Evolutionary conservation across 1,139 yeast species (phyloP).

Genomic region (Debaryomyces coudertii): DNA sequence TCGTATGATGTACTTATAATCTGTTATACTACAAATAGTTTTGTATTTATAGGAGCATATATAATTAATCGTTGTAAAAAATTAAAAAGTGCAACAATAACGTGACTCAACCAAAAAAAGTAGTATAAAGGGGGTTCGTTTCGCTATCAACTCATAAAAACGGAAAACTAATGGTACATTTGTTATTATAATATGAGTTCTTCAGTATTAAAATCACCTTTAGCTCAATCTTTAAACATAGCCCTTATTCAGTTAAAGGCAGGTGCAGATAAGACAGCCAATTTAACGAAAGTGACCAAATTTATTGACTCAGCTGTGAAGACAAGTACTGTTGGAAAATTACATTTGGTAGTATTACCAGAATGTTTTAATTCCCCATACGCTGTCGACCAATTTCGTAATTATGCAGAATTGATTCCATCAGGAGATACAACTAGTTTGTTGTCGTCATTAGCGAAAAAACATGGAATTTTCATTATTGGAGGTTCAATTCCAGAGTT

Average conservation of each 20-base stretch:
- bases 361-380: conserved; percentile 98
- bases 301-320: conserved; percentile 54
- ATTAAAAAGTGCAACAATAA: background rate
- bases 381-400: conserved; percentile 78
- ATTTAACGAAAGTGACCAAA: conserved; percentile 54
- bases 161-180: background rate
- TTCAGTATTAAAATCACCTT: conserved; percentile 38
- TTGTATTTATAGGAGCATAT: background rate
- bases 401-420: conserved; percentile 27
- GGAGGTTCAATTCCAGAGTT: conserved; percentile 31
- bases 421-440: conserved; percentile 24
- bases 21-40: too few relatives aligned
- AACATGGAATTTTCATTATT: conserved; percentile 24
- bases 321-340: conserved; percentile 45
- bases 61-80: background rate
- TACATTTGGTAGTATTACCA: conserved; percentile 73
- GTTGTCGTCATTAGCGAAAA: conserved; percentile 25
- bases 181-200: conserved; percentile 7
- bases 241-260: conserved; percentile 82
- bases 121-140: conserved; percentile 2
- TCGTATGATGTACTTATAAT: background rate
- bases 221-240: conserved; percentile 49
- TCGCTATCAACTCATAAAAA: background rate
- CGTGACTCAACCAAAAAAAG: background rate
- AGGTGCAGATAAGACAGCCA: conserved; percentile 64